Percentiles rank a stretch among this genome's conserved stretches.
Evolutionary conservation across 2,329 filamentous ascomycete species (phyloP).

Genomic region (Cercospora janseana): DNA sequence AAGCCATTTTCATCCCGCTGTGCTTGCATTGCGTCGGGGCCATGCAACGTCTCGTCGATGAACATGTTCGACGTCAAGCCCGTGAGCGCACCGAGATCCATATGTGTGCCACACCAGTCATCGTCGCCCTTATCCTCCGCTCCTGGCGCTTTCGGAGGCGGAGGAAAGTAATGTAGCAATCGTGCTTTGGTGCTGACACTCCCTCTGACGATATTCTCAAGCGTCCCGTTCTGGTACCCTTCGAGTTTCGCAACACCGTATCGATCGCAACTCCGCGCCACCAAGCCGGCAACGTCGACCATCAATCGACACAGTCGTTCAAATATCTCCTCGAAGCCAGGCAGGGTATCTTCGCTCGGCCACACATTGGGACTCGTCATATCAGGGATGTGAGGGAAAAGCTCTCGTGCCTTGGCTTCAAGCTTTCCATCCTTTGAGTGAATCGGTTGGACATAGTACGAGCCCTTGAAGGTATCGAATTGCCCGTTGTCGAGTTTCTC

Average conservation of each 20-base stretch:
- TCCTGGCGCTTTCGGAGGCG: slow-evolving; percentile 21
- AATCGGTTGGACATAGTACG: slow-evolving; percentile 71
- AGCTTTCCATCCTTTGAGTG: slow-evolving; percentile 57
- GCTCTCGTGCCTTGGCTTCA: slow-evolving; percentile 54
- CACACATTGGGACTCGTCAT: slow-evolving; percentile 90
- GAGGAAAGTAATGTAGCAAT: slow-evolving; percentile 87
- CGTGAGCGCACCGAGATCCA: slow-evolving; percentile 91
- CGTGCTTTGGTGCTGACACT: slow-evolving; percentile 89
- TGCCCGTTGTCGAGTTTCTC: slow-evolving; percentile 76
- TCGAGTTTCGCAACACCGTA: slow-evolving; percentile 78
- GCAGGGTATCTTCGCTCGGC: slow-evolving; percentile 67
- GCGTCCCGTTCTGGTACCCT: slow-evolving; percentile 72
- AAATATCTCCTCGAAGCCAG: slow-evolving; percentile 71
- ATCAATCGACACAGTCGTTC: slow-evolving; percentile 77
- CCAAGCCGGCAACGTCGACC: slow-evolving; percentile 84
- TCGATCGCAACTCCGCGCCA: slow-evolving; percentile 84
- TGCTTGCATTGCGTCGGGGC: slow-evolving; percentile 30
- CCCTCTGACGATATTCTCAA: slow-evolving; percentile 81
- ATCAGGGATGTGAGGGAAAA: slow-evolving; percentile 72
- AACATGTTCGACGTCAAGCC: slow-evolving; percentile 96
- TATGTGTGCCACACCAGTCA: slow-evolving; percentile 89
- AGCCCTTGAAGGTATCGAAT: slow-evolving; percentile 77
- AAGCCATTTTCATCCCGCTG: not conserved
- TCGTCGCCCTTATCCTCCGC: slow-evolving; percentile 60
- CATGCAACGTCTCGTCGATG: slow-evolving; percentile 66